Base-by-base conservation (phyloP, 2,329 filamentous ascomycete genomes). In the Phyllosticta capitalensis region DNA sequence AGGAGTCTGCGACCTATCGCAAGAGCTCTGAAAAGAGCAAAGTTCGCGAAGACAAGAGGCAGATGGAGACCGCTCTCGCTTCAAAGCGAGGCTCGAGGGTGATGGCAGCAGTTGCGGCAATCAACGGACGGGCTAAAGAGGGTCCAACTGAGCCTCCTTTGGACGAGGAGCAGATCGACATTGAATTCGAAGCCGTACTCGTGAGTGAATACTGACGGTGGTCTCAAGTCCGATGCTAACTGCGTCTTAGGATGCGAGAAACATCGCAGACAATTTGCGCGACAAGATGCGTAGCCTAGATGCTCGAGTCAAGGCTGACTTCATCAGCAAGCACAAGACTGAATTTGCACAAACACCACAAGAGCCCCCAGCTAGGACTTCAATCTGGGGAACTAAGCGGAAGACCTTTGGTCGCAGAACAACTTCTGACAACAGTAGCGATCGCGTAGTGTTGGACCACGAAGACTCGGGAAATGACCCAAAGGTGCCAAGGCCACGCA, bases 261-360 rank as follows among this genome's bases (percentile, higher is more conserved):
- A 97, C 67, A 95, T 97, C 58, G 92, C 92, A 2, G 89, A 95
- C 68, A 89, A 96, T 64, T 91, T 96, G 79, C 83, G 92, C 59
- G 90, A 92, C 72, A 95, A 95, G 76, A 96, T 99, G 91, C 84
- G 92, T 52, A 92, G 86, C 60, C 78, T 99, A 62, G 90, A 89
- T 63, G 82, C 90, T 64, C 88, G 89, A 38, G 92, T 97, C 77
- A 99, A 99, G 75, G 89, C 91, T 70, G 92, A 97, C 69, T 95
- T 99, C 67, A 91, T 97, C 67, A 86, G 87, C 57, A 92, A 95
- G 71, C 89, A 96, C 70, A 90, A 89, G 85, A 81, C 73, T 77
- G 78, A 71, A 79, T 80, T 57, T 75, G 77, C 65, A 75, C 69
- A 67, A 74, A 71, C 68, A 77, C 75, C 64, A 77, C 63, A 75